These are phyloP conservation scores for Astrephomene gubernaculifera DNA, from an alignment of 139 green algal species.

Conservation along the genomic window DNA sequence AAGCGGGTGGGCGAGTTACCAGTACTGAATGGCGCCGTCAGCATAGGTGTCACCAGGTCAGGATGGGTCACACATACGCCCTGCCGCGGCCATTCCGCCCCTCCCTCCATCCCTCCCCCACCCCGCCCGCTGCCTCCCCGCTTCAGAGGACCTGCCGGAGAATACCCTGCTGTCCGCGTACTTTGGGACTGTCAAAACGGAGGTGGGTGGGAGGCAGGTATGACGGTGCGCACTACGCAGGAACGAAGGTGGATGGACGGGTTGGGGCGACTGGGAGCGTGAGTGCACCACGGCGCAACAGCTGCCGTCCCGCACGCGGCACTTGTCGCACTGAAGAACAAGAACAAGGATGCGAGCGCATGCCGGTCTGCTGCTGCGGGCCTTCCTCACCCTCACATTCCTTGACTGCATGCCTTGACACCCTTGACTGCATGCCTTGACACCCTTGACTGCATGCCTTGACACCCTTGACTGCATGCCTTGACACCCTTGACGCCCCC, in stretches of 20 bases:
- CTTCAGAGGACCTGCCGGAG: background rate
- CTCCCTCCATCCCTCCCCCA: background rate
- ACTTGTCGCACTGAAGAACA: too few species aligned
- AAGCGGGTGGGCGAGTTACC: too few species aligned
- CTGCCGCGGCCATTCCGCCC: background rate
- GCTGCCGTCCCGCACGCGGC: background rate
- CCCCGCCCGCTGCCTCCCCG: background rate
- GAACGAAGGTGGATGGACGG: background rate
- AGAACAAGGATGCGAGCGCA: background rate
- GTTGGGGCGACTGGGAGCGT: background rate
- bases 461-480: background rate
- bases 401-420: too few species aligned
- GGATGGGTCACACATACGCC: background rate
- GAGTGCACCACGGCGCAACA: background rate
- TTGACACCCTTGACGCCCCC: background rate
- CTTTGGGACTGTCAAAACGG: conserved; percentile 8
- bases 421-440: background rate
- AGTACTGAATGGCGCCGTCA: background rate
- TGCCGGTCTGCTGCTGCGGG: background rate
- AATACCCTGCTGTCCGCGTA: background rate
- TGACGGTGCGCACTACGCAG: too few species aligned
- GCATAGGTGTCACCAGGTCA: background rate
- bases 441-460: background rate
- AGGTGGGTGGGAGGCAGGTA: background rate
- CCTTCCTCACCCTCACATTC: background rate